phyloP scores from a whole-genome alignment of 1,284 basidiomycete species.

The Naganishia albida region DNA sequence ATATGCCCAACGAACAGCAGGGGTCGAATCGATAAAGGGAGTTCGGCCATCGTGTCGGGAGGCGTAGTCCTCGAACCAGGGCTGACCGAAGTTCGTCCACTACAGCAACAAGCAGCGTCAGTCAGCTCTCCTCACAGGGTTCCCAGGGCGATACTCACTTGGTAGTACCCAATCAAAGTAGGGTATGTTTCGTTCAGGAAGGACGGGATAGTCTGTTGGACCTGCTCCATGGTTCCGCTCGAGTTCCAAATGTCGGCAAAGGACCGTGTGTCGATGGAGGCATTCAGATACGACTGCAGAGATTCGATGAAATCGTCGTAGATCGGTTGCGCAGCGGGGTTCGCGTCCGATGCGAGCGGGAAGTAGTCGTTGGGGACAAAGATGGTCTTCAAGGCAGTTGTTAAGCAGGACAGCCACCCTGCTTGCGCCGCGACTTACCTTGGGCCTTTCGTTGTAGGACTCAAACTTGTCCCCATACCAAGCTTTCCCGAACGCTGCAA shows the following conservation, averaged over 20 bases:
- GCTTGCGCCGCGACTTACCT: constrained; percentile 25
- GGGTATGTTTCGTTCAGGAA: constrained; percentile 51
- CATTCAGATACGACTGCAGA: constrained; percentile 50
- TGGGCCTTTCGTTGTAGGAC: constrained; percentile 51
- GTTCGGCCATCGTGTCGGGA: constrained; percentile 51
- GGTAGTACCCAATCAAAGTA: constrained; percentile 52
- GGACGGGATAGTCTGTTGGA: constrained; percentile 39
- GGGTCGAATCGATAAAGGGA: constrained; percentile 55
- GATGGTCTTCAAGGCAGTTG: constrained; percentile 39
- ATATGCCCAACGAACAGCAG: constrained; percentile 52
- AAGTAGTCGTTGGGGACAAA: constrained; percentile 52
- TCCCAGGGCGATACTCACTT: constrained; percentile 32
- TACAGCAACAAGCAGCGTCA: neutral
- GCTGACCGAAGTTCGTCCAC: constrained; percentile 51
- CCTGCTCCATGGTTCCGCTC: constrained; percentile 38
- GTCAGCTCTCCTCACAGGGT: neutral
- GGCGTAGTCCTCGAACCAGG: constrained; percentile 54
- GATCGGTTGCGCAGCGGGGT: constrained; percentile 43
- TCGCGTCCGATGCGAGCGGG: constrained; percentile 39
- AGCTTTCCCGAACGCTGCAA: constrained; percentile 40
- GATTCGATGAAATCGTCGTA: constrained; percentile 53
- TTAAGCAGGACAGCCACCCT: neutral
- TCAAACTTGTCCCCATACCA: constrained; percentile 43
- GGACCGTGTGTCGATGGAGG: constrained; percentile 48
- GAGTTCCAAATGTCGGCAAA: constrained; percentile 49